These are phyloP conservation scores for Rhodotorula sp. DNA, from an alignment of 1,284 basidiomycete species.

Conservation along the genomic window DNA sequence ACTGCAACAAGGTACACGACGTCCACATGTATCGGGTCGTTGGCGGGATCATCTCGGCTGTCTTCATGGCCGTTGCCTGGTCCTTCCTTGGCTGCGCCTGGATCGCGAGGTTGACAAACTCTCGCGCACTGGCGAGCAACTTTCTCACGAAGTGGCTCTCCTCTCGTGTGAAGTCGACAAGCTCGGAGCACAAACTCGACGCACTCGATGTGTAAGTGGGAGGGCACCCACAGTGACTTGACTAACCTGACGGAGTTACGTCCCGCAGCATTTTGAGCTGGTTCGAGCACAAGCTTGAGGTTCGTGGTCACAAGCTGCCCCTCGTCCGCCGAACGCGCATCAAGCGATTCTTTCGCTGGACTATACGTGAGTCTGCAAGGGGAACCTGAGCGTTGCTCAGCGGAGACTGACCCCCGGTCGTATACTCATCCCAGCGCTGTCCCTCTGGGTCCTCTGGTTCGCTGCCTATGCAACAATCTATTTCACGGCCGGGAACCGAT, in stretches of 20 bases:
- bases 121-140: too few species aligned
- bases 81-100: slow-evolving; percentile 1
- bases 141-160: too few species aligned
- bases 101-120: background rate
- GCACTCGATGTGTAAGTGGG: background rate
- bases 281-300: background rate
- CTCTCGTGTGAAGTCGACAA: too few species aligned
- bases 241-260: too few species aligned
- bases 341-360: background rate
- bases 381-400: rapidly evolving
- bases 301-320: background rate
- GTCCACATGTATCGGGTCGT: slow-evolving; percentile 6
- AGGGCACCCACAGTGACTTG: background rate
- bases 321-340: background rate
- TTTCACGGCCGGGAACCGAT: slow-evolving; percentile 4
- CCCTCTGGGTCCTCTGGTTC: background rate
- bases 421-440: background rate
- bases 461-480: background rate
- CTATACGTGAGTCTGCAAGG: background rate
- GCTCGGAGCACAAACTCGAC: background rate
- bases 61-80: slow-evolving; percentile 1
- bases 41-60: background rate
- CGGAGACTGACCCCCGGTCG: background rate
- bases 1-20: slow-evolving; percentile 14
- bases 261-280: background rate